Conservation (phyloP, 352 stramenopile genomes). For the Saprolegnia diclina region DNA sequence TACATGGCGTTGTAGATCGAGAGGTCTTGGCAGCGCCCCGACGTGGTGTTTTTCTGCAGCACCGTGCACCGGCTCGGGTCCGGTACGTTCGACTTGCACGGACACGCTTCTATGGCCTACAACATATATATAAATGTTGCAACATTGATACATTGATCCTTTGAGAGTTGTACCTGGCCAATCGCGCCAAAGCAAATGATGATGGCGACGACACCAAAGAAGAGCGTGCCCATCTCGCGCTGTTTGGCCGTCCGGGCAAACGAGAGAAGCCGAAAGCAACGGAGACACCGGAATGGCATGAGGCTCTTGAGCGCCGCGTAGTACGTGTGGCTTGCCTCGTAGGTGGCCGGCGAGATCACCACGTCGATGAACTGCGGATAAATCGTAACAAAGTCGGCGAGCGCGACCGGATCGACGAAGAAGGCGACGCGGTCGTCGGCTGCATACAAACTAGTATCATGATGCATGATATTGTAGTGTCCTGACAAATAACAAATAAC, state of each 20-base stretch:
- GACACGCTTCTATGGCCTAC: neutral
- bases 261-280: slow-evolving; percentile 54
- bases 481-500: neutral
- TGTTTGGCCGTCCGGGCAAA: slow-evolving; percentile 54
- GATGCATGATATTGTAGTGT: too few species aligned
- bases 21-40: slow-evolving; percentile 48
- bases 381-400: slow-evolving; percentile 48
- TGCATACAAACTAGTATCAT: slow-evolving; percentile 46
- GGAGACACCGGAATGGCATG: slow-evolving; percentile 46
- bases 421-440: slow-evolving; percentile 52
- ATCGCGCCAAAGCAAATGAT: slow-evolving; percentile 55
- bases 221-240: slow-evolving; percentile 47
- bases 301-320: slow-evolving; percentile 60
- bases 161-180: slow-evolving; percentile 56
- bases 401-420: slow-evolving; percentile 50
- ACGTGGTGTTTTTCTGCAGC: neutral
- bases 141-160: neutral
- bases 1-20: slow-evolving; percentile 74
- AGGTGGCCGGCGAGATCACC: slow-evolving; percentile 29
- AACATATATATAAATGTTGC: neutral
- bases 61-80: slow-evolving; percentile 19
- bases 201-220: slow-evolving; percentile 47
- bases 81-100: slow-evolving; percentile 20
- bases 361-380: slow-evolving; percentile 43
- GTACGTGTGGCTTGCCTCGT: slow-evolving; percentile 36